Evolutionary conservation across 2,329 filamentous ascomycete genomes (phyloP).

Genomic region (Ceratocystis lukuohia): DNA sequence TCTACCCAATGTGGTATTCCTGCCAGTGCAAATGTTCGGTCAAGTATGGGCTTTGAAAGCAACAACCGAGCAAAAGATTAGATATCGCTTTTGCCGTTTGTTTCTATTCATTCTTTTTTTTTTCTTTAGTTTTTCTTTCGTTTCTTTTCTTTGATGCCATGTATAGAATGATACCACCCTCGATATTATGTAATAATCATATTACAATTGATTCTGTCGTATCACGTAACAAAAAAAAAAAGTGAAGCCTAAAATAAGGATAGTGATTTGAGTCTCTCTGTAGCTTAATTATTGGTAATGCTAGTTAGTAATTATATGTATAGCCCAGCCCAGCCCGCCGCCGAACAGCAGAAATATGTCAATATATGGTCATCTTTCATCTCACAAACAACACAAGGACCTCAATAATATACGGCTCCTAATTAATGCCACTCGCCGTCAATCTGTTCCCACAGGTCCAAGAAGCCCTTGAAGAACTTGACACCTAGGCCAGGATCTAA

Average conservation of each 20-base stretch:
- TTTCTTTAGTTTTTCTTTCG: background rate
- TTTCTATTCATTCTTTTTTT: background rate
- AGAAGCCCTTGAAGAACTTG: constrained; percentile 77
- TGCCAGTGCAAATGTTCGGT: background rate
- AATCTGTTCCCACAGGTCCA: constrained; percentile 73
- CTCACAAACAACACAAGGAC: too few relatives aligned
- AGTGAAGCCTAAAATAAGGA: background rate
- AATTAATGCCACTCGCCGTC: constrained; percentile 60
- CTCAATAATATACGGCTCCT: constrained; percentile 12
- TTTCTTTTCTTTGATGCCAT: background rate
- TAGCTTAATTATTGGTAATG: too few relatives aligned
- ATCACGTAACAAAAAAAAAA: background rate
- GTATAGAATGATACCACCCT: background rate
- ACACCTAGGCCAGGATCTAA: constrained; percentile 80
- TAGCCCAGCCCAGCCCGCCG: too few relatives aligned
- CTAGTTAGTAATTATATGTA: too few relatives aligned
- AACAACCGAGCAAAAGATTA: constrained; percentile 1
- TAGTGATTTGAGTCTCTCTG: background rate
- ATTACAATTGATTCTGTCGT: background rate
- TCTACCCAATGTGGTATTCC: background rate
- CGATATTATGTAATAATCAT: background rate
- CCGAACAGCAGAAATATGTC: too few relatives aligned
- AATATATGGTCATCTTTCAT: too few relatives aligned
- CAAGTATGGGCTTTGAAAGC: constrained; percentile 6
- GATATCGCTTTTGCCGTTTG: background rate